Evolutionary conservation across 176 grass and related monocot genomes (phyloP).

Genomic region (Eragrostis nindensis): DNA sequence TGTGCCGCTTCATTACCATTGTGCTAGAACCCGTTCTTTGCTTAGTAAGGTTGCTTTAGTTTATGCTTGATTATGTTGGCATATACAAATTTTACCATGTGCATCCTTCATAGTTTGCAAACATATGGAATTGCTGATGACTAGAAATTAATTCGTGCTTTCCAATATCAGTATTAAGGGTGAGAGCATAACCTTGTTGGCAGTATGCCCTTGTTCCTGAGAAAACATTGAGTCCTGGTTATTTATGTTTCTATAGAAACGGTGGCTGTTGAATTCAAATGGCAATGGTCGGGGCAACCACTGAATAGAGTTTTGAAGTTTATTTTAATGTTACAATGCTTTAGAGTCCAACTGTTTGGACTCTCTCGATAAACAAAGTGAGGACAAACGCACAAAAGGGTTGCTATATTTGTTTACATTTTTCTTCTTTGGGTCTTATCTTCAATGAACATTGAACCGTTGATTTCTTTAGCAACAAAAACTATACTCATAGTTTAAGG

Average conservation of each 20-base stretch:
- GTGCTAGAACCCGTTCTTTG: constrained; percentile 4
- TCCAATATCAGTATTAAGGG: background rate
- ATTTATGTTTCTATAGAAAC: background rate
- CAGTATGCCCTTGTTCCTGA: background rate
- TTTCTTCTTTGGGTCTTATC: background rate
- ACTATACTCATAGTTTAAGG: background rate
- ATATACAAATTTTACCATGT: background rate
- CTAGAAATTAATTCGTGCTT: background rate
- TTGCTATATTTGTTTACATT: background rate
- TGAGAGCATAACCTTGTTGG: background rate
- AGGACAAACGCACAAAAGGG: background rate
- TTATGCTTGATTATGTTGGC: background rate
- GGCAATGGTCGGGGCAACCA: background rate
- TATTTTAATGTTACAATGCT: background rate
- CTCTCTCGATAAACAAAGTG: background rate
- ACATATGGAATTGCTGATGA: constrained; percentile 14
- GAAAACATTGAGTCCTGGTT: background rate
- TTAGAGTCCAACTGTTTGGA: background rate
- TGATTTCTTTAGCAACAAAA: background rate
- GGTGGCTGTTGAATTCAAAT: background rate
- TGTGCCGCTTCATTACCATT: constrained; percentile 18
- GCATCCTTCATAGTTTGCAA: background rate
- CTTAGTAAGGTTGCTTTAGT: background rate
- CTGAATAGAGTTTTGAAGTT: background rate
- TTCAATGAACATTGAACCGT: background rate